Evolutionary conservation across 2,329 filamentous ascomycete genomes (phyloP), one percentile per base, ranked within the genome.

Genomic region (Monilinia polystroma): DNA sequence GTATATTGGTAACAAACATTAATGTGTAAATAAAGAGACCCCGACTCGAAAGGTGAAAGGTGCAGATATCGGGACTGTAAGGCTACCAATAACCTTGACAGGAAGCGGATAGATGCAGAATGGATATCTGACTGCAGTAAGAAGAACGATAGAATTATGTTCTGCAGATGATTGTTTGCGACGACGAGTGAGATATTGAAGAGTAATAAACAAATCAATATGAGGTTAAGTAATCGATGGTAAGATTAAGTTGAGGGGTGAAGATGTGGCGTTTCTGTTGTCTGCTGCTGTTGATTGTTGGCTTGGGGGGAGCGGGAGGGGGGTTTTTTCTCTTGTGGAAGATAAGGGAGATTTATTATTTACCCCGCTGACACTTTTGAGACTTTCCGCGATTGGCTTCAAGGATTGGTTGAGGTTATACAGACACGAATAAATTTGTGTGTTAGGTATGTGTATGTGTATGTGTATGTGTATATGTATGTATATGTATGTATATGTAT

Each of bases 231-330:
- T 32, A 26, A 58, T 52, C 47, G 23, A 26, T 59, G 16, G 54
- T 64, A 52, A 26, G 45, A 41, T 35, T 59, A n/a, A 49, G 53
- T 32, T 18, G 51, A 47, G 52, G 41, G 43, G 63, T 64, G 51
- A 57, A 43, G 38, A 41, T 65, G 63, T 65, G 63, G 63, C 63
- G 63, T 26, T 51, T 59, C 7, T 23, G 45, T 65, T 59, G 63
- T 18, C 43, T 65, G 53, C 18, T 58, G 32, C 49, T 8, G 26
- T 45, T 49, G 18, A 35, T 35, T n/a, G 12, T 41, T 38, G 38
- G 6, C 5, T 35, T 35, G 32, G 23, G 23, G 23, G 23, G n/a
- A n/a, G n/a, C n/a, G n/a, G n/a, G n/a, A n/a, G n/a, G n/a, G 23
- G 23, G 4, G 4, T 35, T 35, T 35, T 35, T 35, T 8, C 6